A percentile compares a stretch with the other conserved stretches of the same genome.
Evolutionary conservation across 176 grass and related monocot species (phyloP).

Genomic region (Eleusine coracana): DNA sequence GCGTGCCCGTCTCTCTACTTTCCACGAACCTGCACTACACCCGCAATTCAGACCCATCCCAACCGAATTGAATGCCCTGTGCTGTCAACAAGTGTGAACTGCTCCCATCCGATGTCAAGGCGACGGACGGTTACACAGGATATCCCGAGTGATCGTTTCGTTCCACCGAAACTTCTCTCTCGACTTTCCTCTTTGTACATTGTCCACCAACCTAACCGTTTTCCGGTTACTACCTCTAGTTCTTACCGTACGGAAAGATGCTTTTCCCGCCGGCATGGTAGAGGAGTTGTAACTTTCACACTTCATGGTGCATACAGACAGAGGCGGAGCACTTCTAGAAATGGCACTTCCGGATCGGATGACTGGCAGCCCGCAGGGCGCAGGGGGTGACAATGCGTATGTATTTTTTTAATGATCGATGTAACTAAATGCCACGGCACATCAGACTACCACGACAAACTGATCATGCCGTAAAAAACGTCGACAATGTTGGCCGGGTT

Average conservation of each 20-base stretch:
- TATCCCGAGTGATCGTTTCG: neutral
- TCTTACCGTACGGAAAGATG: neutral
- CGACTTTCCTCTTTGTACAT: neutral
- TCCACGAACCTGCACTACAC: too few relatives aligned
- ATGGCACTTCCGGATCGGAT: too few relatives aligned
- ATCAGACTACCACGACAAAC: too few relatives aligned
- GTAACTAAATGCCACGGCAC: too few relatives aligned
- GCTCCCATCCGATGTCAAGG: neutral
- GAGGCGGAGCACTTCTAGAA: too few relatives aligned
- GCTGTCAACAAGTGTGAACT: neutral
- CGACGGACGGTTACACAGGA: neutral
- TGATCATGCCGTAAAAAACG: neutral
- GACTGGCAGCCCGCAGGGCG: too few relatives aligned
- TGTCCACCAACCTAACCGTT: neutral
- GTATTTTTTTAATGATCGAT: too few relatives aligned
- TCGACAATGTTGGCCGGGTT: neutral
- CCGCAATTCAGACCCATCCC: neutral
- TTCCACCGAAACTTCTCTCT: neutral
- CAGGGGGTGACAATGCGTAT: too few relatives aligned
- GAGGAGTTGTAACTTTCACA: too few relatives aligned
- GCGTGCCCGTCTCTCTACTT: neutral
- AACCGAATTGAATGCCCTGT: slow-evolving; percentile 11
- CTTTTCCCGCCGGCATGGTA: neutral
- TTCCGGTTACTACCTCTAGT: neutral
- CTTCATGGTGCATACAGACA: too few relatives aligned